Evolutionary conservation across 2,329 filamentous ascomycete species (phyloP).

Genomic region (Colletotrichum nymphaeae): DNA sequence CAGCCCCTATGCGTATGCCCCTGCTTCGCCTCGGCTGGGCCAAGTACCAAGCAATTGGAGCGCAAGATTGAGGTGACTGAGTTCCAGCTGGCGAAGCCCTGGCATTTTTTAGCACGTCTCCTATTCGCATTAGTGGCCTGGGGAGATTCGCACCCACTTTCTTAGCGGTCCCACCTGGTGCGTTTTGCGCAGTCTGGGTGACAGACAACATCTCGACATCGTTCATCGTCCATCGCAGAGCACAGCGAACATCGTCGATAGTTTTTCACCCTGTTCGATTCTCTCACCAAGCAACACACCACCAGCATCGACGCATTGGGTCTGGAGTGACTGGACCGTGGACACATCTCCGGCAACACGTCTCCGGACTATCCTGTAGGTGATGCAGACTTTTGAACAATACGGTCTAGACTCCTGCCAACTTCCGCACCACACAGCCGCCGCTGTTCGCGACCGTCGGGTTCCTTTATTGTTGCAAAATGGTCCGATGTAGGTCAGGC

Average conservation of each 20-base stretch:
- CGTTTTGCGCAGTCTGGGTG: background rate
- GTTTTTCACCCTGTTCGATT: background rate
- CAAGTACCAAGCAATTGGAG: background rate
- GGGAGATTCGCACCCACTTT: conserved; percentile 8
- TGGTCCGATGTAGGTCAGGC: conserved; percentile 3
- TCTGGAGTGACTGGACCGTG: background rate
- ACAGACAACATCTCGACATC: background rate
- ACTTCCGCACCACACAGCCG: background rate
- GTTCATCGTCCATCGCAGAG: background rate
- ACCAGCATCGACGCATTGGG: background rate
- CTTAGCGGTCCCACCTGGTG: background rate
- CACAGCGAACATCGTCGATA: background rate
- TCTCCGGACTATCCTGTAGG: background rate
- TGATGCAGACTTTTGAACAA: background rate
- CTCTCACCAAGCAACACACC: background rate
- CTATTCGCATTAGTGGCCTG: background rate
- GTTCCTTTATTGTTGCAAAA: background rate
- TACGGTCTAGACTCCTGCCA: conserved; percentile 15
- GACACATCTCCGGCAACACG: background rate
- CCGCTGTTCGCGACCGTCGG: background rate
- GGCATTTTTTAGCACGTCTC: conserved; percentile 6
- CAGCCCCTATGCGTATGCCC: background rate
- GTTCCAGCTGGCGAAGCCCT: conserved; percentile 21
- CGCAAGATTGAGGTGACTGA: background rate
- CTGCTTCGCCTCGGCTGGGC: background rate